Evolutionary conservation across 2,329 filamentous ascomycete genomes (phyloP), one percentile per base, ranked within the genome.

Genomic region (Cordyceps pruinosa): DNA sequence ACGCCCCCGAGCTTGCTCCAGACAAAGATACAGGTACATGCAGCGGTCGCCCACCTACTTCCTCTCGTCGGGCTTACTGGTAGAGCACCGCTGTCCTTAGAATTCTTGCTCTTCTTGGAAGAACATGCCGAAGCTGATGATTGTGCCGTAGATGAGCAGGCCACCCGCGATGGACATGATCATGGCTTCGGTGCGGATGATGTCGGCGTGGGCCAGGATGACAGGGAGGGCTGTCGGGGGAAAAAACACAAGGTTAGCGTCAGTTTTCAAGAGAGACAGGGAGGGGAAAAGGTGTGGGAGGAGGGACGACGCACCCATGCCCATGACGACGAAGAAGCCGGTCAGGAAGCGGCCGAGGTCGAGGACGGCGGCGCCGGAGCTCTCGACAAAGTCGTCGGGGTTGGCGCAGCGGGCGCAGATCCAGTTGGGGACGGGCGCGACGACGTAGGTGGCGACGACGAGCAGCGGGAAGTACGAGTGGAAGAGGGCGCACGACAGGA

Each of bases 61-160:
- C 10, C 23, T 47, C 19, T 15, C 39, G 19, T 2, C 19, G n/a
- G 17, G 5, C 10, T 41, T n/a, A 19, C 8, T 3, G 37, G 35
- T n/a, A 17, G 7, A 41, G 37, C 10, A 7, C 37, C 3, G 37
- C 2, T 21, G 6, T 7, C 7, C 8, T 21, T 75, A 97, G 72
- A 97, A 99, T 66, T 97, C 94, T 69, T 96, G 89, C 71, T 97
- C 91, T 74, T 97, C 92, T 71, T 93, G 88, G 80, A 99, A 99
- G 77, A 97, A 99, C 85, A 97, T 89, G 63, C 89, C 87, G 73
- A 99, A 99, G 76, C 89, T 94, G 75, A 99, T 95, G 70, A 99
- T 97, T 49, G 94, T 99, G 58, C 90, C 90, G 75, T 99, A 99
- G 71, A 99, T 99, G 70, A 99, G 77, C 59, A 97, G 77, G 53